phyloP scores from a whole-genome alignment of 192 early-diverging fungal species.

The Phycomyces blakesleeanus region DNA sequence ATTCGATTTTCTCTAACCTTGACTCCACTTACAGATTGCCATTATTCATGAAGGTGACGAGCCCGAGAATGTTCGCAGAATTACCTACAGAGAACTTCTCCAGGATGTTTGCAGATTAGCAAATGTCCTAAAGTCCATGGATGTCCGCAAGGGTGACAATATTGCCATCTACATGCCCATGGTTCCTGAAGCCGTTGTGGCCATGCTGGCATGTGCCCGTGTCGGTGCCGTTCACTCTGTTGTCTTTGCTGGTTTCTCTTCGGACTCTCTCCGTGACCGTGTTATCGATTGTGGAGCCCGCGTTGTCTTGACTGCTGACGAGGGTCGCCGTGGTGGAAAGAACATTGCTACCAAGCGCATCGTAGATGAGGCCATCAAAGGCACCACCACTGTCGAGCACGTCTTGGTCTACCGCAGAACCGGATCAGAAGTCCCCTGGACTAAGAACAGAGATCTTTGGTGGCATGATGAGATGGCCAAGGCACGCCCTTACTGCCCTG shows the following conservation, averaged over 20 bases:
- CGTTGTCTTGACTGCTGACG: constrained; percentile 90
- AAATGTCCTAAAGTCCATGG: constrained; percentile 77
- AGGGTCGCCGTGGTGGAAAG: constrained; percentile 89
- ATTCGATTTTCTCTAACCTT: too few species aligned
- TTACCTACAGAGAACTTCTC: constrained; percentile 84
- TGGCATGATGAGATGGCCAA: constrained; percentile 87
- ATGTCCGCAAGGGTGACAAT: constrained; percentile 89
- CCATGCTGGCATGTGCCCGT: constrained; percentile 92
- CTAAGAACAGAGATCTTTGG: constrained; percentile 78
- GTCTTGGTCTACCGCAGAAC: constrained; percentile 92
- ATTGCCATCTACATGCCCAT: constrained; percentile 98
- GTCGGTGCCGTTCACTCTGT: constrained; percentile 93
- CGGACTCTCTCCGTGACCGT: constrained; percentile 89
- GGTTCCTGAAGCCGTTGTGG: constrained; percentile 87
- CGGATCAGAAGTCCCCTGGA: constrained; percentile 74
- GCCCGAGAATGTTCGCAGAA: constrained; percentile 68
- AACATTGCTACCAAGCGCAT: constrained; percentile 87
- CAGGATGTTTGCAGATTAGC: constrained; percentile 80
- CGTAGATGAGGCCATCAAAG: constrained; percentile 82
- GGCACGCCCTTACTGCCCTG: constrained; percentile 83
- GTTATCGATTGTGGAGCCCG: constrained; percentile 77
- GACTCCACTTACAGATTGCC: constrained; percentile 52
- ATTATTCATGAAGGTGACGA: constrained; percentile 92
- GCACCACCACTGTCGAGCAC: constrained; percentile 65
- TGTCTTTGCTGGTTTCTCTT: constrained; percentile 95